Evolutionary conservation across 108 stramenopile species (phyloP), one percentile per base, ranked within the genome.

Genomic region (Nitzschia inconspicua): DNA sequence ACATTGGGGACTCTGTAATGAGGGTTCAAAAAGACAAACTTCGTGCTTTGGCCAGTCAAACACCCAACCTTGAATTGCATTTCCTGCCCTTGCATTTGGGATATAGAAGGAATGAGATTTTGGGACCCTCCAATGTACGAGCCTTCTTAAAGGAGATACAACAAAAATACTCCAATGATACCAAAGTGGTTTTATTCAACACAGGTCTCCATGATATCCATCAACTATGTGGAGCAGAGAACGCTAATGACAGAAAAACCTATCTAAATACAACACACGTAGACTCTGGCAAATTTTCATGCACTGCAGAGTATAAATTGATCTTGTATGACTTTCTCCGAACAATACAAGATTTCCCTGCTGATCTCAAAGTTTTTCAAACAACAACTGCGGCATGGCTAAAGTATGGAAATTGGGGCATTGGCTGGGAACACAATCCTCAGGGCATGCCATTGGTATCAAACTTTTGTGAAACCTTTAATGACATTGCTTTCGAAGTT

Each of bases 1-100:
- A 85, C 32, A 79, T 89, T 48, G 88, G 88, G 22, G 88, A 89
- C 47, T 83, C 79, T 5, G 80, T 82, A 5, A 79, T 85, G 75
- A 72, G 73, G 44, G 50, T 85, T 10, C 82, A 85, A 63, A 68
- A 59, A 37, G 60, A 78, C 30, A 30, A 63, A 7, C 64, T 75
- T 57, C 37, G 55, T 25, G 23, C 11, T 3, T 24, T 70, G 31
- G 25, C 56, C 6, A 37, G 47, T 23, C 23, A 19, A 10, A 10
- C 56, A 5, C 46, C 68, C 19, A 34, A 51, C 43, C 16, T 75
- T 27, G 39, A 29, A 28, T 32, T 47, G 8, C 11, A 19, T 20
- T 64, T 57, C 52, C 18, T 60, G 3, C 47, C 40, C 1, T 43
- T 68, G 4, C 43, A 63, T 55, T 56, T 55, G 24, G 70, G 70